phyloP scores from a whole-genome alignment of 2,329 filamentous ascomycete species.

The Fusarium albosuccineum region DNA sequence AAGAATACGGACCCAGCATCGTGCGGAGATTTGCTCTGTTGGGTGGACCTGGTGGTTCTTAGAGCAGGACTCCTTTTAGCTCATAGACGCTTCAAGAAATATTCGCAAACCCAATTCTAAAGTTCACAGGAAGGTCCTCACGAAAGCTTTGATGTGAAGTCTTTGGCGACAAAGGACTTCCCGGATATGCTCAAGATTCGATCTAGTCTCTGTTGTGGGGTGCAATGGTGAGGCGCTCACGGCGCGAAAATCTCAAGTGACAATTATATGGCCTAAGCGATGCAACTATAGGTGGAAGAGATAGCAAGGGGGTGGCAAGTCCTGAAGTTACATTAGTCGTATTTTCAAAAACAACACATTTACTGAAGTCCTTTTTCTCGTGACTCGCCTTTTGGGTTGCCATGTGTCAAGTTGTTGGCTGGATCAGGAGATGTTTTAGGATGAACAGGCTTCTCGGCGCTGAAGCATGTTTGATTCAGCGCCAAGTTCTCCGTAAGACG shows the following conservation, averaged over 20 bases:
- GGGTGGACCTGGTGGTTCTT: slow-evolving; percentile 89
- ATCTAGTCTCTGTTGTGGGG: slow-evolving; percentile 9
- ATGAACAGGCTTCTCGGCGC: background rate
- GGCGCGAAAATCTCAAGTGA: slow-evolving; percentile 41
- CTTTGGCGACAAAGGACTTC: slow-evolving; percentile 11
- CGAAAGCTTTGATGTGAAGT: slow-evolving; percentile 1
- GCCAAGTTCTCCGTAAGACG: background rate
- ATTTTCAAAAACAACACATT: slow-evolving; percentile 35
- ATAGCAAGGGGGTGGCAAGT: slow-evolving; percentile 29
- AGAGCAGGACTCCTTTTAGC: slow-evolving; percentile 41
- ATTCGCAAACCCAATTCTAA: slow-evolving; percentile 21
- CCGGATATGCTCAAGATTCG: slow-evolving; percentile 8
- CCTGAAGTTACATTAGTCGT: slow-evolving; percentile 35
- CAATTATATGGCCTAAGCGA: slow-evolving; percentile 41
- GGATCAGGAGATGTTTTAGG: slow-evolving; percentile 18
- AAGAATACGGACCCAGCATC: slow-evolving; percentile 96
- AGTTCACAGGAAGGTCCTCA: slow-evolving; percentile 13
- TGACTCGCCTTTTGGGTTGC: background rate
- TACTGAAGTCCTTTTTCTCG: slow-evolving; percentile 15
- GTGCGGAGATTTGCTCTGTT: slow-evolving; percentile 94
- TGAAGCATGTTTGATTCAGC: background rate
- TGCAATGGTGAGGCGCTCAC: slow-evolving; percentile 37
- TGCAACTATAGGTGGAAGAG: slow-evolving; percentile 33
- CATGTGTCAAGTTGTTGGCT: background rate
- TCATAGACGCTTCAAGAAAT: slow-evolving; percentile 35